These are phyloP conservation scores for Aspergillus sp. DNA, from an alignment of 2,329 filamentous ascomycete species.

Conservation along the genomic window DNA sequence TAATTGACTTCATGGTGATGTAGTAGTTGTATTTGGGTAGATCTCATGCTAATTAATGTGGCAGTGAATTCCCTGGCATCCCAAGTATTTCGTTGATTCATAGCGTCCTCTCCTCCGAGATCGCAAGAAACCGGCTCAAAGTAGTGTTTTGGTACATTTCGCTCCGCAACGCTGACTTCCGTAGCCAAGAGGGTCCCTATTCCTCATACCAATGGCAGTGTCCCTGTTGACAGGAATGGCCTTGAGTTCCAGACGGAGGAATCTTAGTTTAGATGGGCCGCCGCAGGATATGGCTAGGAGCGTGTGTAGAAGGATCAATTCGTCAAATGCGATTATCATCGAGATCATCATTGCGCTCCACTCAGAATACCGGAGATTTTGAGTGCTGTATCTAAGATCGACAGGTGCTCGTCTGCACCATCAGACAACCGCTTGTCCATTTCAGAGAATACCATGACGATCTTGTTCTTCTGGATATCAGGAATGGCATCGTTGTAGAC, in stretches of 20 bases:
- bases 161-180: too few species aligned
- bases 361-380: conserved; percentile 73
- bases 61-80: not conserved
- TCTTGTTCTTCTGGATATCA: conserved; percentile 85
- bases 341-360: conserved; percentile 16
- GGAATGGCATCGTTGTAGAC: conserved; percentile 81
- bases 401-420: conserved; percentile 91
- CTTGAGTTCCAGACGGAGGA: too few species aligned
- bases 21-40: not conserved
- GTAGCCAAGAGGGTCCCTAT: too few species aligned
- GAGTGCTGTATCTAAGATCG: conserved; percentile 79
- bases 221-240: too few species aligned
- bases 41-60: not conserved
- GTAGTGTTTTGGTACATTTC: too few species aligned
- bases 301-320: not conserved
- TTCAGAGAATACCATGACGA: conserved; percentile 87
- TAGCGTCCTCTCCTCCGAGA: not conserved
- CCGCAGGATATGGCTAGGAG: not conserved
- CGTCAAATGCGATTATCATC: not conserved
- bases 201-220: too few species aligned
- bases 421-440: conserved; percentile 92
- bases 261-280: too few species aligned
- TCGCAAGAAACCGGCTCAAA: too few species aligned
- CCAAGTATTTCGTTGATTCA: not conserved
- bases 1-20: not conserved